Evolutionary conservation across 2,329 filamentous ascomycete genomes (phyloP), one percentile per base, ranked within the genome.

Genomic region (Microsporum ferrugineum): DNA sequence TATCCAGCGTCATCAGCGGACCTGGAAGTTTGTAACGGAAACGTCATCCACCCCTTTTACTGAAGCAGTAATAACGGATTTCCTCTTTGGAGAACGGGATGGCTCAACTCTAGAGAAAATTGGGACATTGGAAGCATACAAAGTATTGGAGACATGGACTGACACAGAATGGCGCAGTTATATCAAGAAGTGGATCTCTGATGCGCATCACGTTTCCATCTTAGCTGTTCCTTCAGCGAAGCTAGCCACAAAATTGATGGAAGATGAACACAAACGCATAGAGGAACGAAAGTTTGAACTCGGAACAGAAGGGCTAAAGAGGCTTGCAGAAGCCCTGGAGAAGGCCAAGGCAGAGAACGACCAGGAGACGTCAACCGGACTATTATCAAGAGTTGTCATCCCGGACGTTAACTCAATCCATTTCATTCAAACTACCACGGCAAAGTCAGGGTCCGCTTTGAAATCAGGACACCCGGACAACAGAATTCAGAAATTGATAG

Each of bases 381-480:
- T 96, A n/a, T 80, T 99, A 12, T 87, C 90, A 63, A 79, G 84
- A 60, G 96, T 95, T 79, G 79, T 83, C 47, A 88, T 97, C 8
- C 94, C 94, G 0, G 82, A 85, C 36, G 89, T 89, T 0, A 88
- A 95, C 6, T 95, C 91, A 0, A 96, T 99, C 57, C 90, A 96
- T 71, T 97, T 99, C 74, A 95, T 96, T 67, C 83, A 91, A 65
- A 94, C 91, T 0, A 85, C 82, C 5, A 95, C 91, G 17, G 94
- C 91, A 38, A 84, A 91, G 31, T 87, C 89, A 55, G 94, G 94
- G 34, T 77, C 85, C 63, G 94, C 91, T 12, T 82, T 85, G 67
- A 80, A 84, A 64, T 77, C 91, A 57, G 91, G 91, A 0, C 76
- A 80, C 29, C 79, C 82, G 0, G 76, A 85, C 34, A 92, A 89